Base-by-base conservation (phyloP, 192 early-diverging fungal genomes). In the Backusella circina region DNA sequence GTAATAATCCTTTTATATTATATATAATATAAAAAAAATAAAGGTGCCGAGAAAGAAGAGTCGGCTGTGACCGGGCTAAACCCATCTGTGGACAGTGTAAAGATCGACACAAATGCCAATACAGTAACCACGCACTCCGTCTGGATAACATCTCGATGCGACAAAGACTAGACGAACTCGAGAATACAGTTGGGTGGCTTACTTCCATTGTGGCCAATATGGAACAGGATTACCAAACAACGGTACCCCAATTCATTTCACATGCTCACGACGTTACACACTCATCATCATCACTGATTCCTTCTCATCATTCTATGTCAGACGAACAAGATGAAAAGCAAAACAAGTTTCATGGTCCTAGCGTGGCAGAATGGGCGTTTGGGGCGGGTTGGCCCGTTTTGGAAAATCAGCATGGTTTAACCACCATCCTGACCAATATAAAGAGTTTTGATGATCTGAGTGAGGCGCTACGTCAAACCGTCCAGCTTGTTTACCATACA, bases 21-120 rank as follows among this genome's bases (percentile, higher is more conserved):
- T 37, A 26, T 18, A 33, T 44, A 31, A 73, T 13, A 23, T 16
- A 38, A 38, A 28, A 15, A 5, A 67, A 39, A 32, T 8, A 67
- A 16, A 75, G 74, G 16, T 76, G 75, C 57, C 67, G 75, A 61
- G 75, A 76, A 41, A 76, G 69, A 38, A 36, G 75, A 76, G 75
- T 76, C n/a, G 51, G 75, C 13, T 76, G 75, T 33, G 69, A 68
- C 32, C 69, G 75, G 32, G 69, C 30, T 5, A 76, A 76, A 31
- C 75, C 75, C 26, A 28, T 37, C 12, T 76, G 75, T 41, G 54
- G 37, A 28, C 69, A 70, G 18, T 76, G 75, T 71, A 36, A 38
- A 47, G 51, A 65, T 54, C 33, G 57, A 65, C 70, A 67, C 16
- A 51, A 66, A 36, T 76, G 69, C 35, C 67, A 38, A 51, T 71